These are phyloP conservation scores for Lithohypha guttulata DNA, from an alignment of 2,329 filamentous ascomycete genomes.

Conservation along the genomic window DNA sequence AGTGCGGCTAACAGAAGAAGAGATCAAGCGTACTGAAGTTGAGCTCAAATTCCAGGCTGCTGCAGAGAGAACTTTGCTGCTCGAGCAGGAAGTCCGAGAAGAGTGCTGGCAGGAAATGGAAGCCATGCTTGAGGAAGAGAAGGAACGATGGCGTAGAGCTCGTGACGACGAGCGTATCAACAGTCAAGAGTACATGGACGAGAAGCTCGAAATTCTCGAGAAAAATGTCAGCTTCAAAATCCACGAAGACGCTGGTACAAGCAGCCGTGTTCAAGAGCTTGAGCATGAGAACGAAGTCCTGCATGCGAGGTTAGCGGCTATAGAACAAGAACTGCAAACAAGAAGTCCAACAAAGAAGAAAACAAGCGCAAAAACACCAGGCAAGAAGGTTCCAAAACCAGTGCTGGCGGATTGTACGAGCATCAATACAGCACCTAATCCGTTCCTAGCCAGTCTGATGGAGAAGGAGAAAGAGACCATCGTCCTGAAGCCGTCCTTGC, in stretches of 20 bases:
- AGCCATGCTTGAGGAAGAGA: slow-evolving; percentile 59
- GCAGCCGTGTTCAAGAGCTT: slow-evolving; percentile 45
- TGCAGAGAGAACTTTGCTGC: slow-evolving; percentile 53
- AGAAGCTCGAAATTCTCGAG: slow-evolving; percentile 67
- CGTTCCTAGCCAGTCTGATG: slow-evolving; percentile 16
- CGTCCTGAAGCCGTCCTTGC: slow-evolving; percentile 13
- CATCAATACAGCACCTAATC: slow-evolving; percentile 17
- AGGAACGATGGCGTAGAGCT: slow-evolving; percentile 68
- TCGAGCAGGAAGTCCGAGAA: slow-evolving; percentile 78
- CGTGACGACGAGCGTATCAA: slow-evolving; percentile 56
- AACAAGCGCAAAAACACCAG: slow-evolving; percentile 14
- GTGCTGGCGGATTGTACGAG: slow-evolving; percentile 18
- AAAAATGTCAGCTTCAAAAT: slow-evolving; percentile 30
- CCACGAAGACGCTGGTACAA: slow-evolving; percentile 46
- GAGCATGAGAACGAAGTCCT: slow-evolving; percentile 62
- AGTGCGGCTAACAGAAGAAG: slow-evolving; percentile 58
- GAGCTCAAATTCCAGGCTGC: slow-evolving; percentile 62
- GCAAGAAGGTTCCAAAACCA: slow-evolving; percentile 5
- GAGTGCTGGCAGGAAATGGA: slow-evolving; percentile 87
- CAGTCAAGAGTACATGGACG: slow-evolving; percentile 74
- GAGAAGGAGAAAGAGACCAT: slow-evolving; percentile 12
- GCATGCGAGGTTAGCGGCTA: slow-evolving; percentile 50
- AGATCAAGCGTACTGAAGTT: slow-evolving; percentile 56
- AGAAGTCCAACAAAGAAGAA: slow-evolving; percentile 52
- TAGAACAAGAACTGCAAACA: slow-evolving; percentile 55